These are phyloP conservation scores for Anisodus tanguticus DNA, from an alignment of 257 asterid genomes.

Conservation along the genomic window DNA sequence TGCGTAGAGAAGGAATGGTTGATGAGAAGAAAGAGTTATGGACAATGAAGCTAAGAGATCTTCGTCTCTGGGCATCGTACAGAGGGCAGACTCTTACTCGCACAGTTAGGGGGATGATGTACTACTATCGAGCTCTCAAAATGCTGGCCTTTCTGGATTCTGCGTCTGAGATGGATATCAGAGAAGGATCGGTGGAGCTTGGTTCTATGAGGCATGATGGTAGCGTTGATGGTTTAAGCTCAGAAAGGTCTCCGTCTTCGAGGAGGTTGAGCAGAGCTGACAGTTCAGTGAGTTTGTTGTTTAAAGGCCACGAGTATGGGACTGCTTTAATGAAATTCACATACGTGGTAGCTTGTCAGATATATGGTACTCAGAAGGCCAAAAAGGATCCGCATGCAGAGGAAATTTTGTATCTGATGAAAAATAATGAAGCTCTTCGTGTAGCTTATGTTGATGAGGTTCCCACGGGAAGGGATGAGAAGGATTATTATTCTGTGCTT, in stretches of 20 bases:
- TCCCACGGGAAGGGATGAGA: constrained; percentile 77
- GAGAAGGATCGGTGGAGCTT: constrained; percentile 81
- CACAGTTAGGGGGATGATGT: constrained; percentile 99
- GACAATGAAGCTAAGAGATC: constrained; percentile 82
- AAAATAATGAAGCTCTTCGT: constrained; percentile 92
- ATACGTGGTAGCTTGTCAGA: constrained; percentile 96
- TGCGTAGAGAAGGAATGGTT: constrained; percentile 85
- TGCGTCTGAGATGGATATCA: constrained; percentile 97
- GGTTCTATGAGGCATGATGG: constrained; percentile 65
- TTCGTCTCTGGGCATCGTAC: constrained; percentile 94
- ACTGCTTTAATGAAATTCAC: constrained; percentile 95
- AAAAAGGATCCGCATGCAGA: constrained; percentile 97
- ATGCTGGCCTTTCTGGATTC: constrained; percentile 98
- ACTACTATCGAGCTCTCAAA: constrained; percentile 96
- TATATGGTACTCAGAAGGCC: constrained; percentile 95
- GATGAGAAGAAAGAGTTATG: constrained; percentile 76
- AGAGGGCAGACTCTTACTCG: constrained; percentile 97
- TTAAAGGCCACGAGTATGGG: constrained; percentile 96
- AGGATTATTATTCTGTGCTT: constrained; percentile 84
- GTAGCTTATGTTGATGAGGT: constrained; percentile 99
- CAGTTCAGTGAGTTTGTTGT: constrained; percentile 71
- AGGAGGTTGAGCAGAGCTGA: constrained; percentile 80
- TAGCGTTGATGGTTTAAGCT: constrained; percentile 49
- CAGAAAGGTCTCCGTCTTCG: constrained; percentile 61
- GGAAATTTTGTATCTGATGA: constrained; percentile 87